A percentile compares a stretch with the other conserved stretches of the same genome.
Conservation (phyloP, 2,329 filamentous ascomycete genomes). For the Penicillium occitanis region DNA sequence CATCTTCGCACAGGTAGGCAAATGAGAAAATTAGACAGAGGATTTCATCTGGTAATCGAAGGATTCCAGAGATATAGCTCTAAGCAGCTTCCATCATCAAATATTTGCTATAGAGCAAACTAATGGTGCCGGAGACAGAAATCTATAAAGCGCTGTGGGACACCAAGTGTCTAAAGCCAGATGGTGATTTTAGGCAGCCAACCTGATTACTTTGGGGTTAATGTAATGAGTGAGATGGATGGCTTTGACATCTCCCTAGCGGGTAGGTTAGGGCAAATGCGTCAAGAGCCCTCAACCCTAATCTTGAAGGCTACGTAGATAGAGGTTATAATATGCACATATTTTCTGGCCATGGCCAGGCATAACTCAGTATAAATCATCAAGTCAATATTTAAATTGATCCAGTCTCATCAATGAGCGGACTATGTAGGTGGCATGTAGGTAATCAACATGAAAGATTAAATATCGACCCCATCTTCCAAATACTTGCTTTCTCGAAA, state of each 20-base stretch:
- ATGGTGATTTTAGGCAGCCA: background rate
- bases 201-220: background rate
- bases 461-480: background rate
- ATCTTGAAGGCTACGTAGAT: background rate
- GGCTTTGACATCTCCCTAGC: too few species aligned
- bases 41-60: constrained; percentile 2
- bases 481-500: too few species aligned
- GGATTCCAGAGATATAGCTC: background rate
- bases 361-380: too few species aligned
- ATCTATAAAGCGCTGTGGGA: background rate
- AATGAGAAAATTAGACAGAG: background rate
- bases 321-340: background rate
- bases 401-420: background rate
- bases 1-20: background rate
- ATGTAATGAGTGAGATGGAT: background rate
- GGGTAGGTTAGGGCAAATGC: background rate
- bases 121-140: background rate
- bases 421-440: background rate
- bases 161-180: background rate
- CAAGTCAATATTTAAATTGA: background rate
- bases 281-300: too few species aligned
- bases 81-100: background rate
- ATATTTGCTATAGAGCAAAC: background rate
- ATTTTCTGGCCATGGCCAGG: too few species aligned
- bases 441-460: background rate